Evolutionary conservation across 1,139 yeast genomes (phyloP), one percentile per base, ranked within the genome.

Genomic region (Pichia sp.): DNA sequence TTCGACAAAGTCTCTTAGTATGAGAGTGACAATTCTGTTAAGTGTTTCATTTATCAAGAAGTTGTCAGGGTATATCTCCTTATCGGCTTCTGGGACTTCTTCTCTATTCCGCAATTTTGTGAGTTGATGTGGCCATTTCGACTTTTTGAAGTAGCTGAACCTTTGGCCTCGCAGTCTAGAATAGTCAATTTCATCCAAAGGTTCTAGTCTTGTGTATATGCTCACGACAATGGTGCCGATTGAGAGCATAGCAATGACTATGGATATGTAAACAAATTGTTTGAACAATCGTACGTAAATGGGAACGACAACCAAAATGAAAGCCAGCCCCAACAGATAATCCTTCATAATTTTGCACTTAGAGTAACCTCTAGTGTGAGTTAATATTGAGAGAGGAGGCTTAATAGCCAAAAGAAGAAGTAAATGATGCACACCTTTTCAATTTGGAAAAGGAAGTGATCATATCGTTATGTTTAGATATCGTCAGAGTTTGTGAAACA

Each of bases 1-100:
- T 29, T 60, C 55, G 2, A 87, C 67, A 53, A 82, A 86, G 45
- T 78, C 82, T 11, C 72, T 55, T 3, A 81, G 47, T 1, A 85
- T 62, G 19, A 72, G 56, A 25, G 66, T 64, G 2, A 80, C 58
- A 8, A 86, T 58, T 4, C 64, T 68, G 27, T 74, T 73, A 2
- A 82, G 38, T 0, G 75, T 66, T 32, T 67, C 69, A 3, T 80
- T 74, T 12, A 80, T 63, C 3, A 70, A 52, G 42, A 71, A 67
- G 17, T 78, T 72, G 21, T 71, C 72, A 3, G 72, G 67, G 33
- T 71, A 64, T 3, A 73, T 56, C 1, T 72, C 65, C 12, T 35
- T 37, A 19, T 34, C 33, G 13, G 29, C 34, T 12, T n/a, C 22
- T 15, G 33, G 16, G 10, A 22, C n/a, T 4, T 13, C n/a, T 12